Percentiles rank a stretch among this genome's conserved stretches.
phyloP scores from a whole-genome alignment of 257 asterid species.

The Nicotiana knightiana region DNA sequence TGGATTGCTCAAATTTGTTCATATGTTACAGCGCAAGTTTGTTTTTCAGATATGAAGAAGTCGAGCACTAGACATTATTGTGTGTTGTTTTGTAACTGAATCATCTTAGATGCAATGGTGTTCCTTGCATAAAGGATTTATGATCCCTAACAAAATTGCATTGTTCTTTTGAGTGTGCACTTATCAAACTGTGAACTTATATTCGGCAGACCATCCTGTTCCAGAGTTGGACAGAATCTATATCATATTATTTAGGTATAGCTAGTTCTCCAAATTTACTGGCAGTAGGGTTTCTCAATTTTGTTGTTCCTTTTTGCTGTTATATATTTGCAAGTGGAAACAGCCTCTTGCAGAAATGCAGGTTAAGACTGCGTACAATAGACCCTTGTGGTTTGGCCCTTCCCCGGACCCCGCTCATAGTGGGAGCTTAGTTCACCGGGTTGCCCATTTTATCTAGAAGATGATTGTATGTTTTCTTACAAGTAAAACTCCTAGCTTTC shows the following conservation, averaged over 20 bases:
- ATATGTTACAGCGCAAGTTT: neutral
- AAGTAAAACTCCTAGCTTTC: neutral
- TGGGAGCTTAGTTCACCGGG: no score
- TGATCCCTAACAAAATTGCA: neutral
- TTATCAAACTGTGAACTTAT: neutral
- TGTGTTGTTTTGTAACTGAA: neutral
- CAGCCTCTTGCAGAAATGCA: no score
- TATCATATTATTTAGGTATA: neutral
- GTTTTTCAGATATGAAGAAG: neutral
- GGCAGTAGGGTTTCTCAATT: neutral
- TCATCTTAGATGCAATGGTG: neutral
- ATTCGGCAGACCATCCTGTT: neutral
- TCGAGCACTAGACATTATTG: neutral
- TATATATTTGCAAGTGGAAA: no score
- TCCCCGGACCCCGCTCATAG: no score
- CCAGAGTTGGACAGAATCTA: neutral
- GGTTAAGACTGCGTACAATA: no score
- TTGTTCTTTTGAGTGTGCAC: slow-evolving; percentile 1
- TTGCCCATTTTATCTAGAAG: neutral
- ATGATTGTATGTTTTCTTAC: neutral
- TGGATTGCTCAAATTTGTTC: neutral
- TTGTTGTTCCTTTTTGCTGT: neutral
- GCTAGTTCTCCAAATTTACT: neutral
- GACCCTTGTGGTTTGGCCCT: no score
- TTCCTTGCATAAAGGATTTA: neutral